Base-by-base conservation (phyloP, 306 rosid genomes). In the Vigna trinervia region DNA sequence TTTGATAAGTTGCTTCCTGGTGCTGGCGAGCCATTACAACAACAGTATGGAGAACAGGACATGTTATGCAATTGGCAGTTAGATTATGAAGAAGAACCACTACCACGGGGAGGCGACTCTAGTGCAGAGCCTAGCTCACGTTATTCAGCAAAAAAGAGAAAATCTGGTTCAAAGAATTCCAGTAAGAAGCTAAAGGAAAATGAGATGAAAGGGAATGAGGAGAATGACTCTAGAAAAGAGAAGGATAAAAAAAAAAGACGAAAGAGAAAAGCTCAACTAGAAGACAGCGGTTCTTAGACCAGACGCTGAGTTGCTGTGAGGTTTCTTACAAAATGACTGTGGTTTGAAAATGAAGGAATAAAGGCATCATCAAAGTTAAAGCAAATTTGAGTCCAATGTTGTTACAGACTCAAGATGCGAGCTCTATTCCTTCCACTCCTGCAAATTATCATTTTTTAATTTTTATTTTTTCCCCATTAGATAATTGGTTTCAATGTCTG, bases 1-100 rank as follows among this genome's bases (percentile, higher is more conserved):
- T 89, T 90, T 64, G 64, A 79, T 77, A 91, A 86, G 82, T 79
- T 95, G 89, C 99, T 95, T 82, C 99, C 97, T 3, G 97, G 99
- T 75, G 99, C 97, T 19, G 94, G 97, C 12, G 89, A 92, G 79
- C 92, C 91, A 78, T 47, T 92, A 68, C 84, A 81, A 45, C 78
- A 53, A 6, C 85, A 78, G 19, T 67, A 57, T 41, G 87, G 84
- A 75, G 86, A 76, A 30, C 76, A 71, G 17, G 96, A 84, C 75
- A 86, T 92, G 41, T 59, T 88, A 51, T 84, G 91, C 83, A 95
- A 92, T 78, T 95, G 99, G 99, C 91, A 82, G 78, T 65, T 91
- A 0, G 86, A 88, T 76, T 86, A 83, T 14, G 97, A 90, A 43
- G 97, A 91, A 61, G 97, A 95, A 32, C 89, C 93, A 6, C 84